phyloP scores from a whole-genome alignment of 345 rosid species.

The Aethionema arabicum region DNA sequence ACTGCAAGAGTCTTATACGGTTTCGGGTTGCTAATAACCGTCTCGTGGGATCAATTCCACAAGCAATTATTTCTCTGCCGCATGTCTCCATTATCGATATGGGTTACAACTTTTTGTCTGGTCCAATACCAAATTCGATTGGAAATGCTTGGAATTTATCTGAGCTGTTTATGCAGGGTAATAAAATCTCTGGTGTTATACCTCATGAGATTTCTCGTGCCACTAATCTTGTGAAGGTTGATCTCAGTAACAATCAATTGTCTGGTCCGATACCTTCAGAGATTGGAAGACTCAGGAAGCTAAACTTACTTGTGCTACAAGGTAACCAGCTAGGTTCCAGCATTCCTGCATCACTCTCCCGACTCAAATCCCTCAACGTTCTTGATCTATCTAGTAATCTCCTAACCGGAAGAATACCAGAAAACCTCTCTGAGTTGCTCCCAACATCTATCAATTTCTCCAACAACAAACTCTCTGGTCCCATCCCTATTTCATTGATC shows the following conservation, averaged over 20 bases:
- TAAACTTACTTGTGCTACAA: constrained; percentile 71
- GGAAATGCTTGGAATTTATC: constrained; percentile 72
- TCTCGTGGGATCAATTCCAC: constrained; percentile 61
- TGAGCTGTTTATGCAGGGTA: constrained; percentile 75
- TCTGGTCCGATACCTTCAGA: constrained; percentile 79
- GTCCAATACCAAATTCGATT: constrained; percentile 55
- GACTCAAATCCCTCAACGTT: constrained; percentile 69
- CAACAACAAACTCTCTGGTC: constrained; percentile 78
- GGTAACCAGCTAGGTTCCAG: constrained; percentile 60
- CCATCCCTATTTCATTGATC: constrained; percentile 68
- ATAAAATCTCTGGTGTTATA: constrained; percentile 61
- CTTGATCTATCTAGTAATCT: constrained; percentile 81
- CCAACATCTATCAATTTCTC: constrained; percentile 80
- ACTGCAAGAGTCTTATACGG: constrained; percentile 64
- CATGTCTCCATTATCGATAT: constrained; percentile 85
- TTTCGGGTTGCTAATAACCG: constrained; percentile 75
- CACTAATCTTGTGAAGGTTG: constrained; percentile 77
- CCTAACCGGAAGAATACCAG: constrained; percentile 73
- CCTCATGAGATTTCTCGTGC: constrained; percentile 71
- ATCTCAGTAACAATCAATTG: constrained; percentile 71
- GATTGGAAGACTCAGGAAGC: constrained; percentile 65
- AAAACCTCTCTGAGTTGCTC: constrained; percentile 54
- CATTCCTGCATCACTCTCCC: constrained; percentile 70
- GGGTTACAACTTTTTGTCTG: constrained; percentile 61
- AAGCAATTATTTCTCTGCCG: constrained; percentile 68